These are phyloP conservation scores for Camellia sinensis DNA, from an alignment of 148 eudicot genomes.

Conservation along the genomic window DNA sequence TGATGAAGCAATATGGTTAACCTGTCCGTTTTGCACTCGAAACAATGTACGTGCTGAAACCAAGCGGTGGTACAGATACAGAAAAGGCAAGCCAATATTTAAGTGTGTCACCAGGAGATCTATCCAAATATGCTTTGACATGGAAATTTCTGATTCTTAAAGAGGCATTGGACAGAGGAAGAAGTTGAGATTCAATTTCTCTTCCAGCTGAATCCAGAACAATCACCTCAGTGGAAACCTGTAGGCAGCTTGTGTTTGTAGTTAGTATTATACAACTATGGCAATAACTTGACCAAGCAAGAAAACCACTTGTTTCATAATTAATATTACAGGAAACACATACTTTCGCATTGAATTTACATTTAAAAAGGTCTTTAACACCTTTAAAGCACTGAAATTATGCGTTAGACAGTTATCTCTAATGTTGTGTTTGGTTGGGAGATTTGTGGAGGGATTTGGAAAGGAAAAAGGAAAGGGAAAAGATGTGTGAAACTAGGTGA, in stretches of 20 bases:
- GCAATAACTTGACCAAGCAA: background rate
- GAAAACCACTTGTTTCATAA: background rate
- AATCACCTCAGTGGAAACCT: slow-evolving; percentile 52
- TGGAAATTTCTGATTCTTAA: slow-evolving; percentile 49
- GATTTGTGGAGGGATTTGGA: no score
- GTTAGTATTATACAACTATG: background rate
- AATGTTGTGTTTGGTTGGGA: no score
- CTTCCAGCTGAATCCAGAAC: slow-evolving; percentile 61
- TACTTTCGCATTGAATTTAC: background rate
- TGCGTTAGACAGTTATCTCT: background rate
- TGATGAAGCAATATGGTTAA: slow-evolving; percentile 14
- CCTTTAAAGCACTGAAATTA: background rate
- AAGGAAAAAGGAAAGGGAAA: no score
- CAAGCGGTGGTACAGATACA: slow-evolving; percentile 75
- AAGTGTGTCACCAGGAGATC: slow-evolving; percentile 32
- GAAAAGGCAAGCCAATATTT: slow-evolving; percentile 69
- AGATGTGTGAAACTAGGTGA: no score
- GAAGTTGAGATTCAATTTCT: slow-evolving; percentile 67
- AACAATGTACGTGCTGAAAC: slow-evolving; percentile 64
- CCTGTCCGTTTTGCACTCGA: slow-evolving; percentile 50
- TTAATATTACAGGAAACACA: background rate
- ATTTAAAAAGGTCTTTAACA: background rate
- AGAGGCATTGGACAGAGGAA: slow-evolving; percentile 61
- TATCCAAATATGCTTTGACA: slow-evolving; percentile 54
- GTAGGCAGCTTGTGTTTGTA: slow-evolving; percentile 23